These are phyloP conservation scores for Cantharellus anzutake DNA, from an alignment of 768 basidiomycete genomes.

Conservation along the genomic window DNA sequence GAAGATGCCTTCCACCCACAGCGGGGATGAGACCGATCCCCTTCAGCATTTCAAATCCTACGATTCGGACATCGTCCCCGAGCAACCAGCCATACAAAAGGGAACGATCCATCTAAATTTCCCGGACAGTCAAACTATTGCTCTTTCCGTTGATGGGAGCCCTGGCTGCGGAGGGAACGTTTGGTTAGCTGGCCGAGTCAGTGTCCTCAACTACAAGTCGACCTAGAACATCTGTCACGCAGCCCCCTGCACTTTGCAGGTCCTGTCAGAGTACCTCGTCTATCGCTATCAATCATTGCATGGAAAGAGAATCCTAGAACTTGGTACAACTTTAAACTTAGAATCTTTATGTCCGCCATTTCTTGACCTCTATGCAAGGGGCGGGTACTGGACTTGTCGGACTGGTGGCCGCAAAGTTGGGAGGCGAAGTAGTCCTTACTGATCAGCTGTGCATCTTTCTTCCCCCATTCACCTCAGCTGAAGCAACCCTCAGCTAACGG, in stretches of 20 bases:
- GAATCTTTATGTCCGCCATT: background rate
- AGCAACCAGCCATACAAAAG: too few relatives aligned
- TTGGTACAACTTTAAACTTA: constrained; percentile 29
- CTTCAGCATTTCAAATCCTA: too few relatives aligned
- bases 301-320: constrained; percentile 48
- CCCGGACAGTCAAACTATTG: background rate
- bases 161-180: constrained; percentile 85
- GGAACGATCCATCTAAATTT: background rate
- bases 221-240: constrained; percentile 7
- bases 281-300: constrained; percentile 32
- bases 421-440: constrained; percentile 53
- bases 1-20: too few relatives aligned
- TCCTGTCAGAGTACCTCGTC: constrained; percentile 58
- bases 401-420: constrained; percentile 53
- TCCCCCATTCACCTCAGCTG: background rate
- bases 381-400: constrained; percentile 87
- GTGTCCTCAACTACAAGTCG: background rate
- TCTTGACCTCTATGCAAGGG: background rate
- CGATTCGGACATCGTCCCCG: too few relatives aligned
- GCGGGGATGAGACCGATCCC: too few relatives aligned
- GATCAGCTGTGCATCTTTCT: constrained; percentile 50
- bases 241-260: constrained; percentile 24
- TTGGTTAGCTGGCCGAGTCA: constrained; percentile 83
- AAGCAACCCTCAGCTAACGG: background rate
- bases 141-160: constrained; percentile 38